Evolutionary conservation across 2,329 filamentous ascomycete species (phyloP), one percentile per base, ranked within the genome.

Genomic region (Ceratocystis diversiconidia): DNA sequence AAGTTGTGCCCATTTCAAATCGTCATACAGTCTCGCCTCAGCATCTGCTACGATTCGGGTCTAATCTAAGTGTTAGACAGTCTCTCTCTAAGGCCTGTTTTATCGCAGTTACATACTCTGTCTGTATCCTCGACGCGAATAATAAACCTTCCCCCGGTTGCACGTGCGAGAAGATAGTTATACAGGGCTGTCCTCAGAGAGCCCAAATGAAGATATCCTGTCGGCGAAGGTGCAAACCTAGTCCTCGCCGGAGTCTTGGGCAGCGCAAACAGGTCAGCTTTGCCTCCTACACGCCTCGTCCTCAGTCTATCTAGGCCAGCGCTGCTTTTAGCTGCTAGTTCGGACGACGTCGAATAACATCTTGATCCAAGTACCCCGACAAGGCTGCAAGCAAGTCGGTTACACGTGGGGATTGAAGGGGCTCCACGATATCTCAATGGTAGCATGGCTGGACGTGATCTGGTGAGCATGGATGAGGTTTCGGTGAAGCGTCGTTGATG

Each of bases 61-160:
- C 89, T 94, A 67, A n/a, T 32, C 12, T 30, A 25, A 52, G 28
- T 17, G 41, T 69, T 64, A 68, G 63, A 41, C 28, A 41, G 46
- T 8, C 36, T 22, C 46, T 64, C 19, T 43, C 36, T 12, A 41
- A 63, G 68, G 64, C 71, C 57, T 41, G 52, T 3, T 59, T 65
- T 50, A 68, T 69, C 63, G 64, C 10, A 48, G 48, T 25, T 3
- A 65, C 80, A 70, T 75, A 91, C 89, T 80, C 90, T 89, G 75
- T 97, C 94, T 3, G 94, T 99, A 74, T 99, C 94, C 77, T 99
- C 94, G 69, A 99, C 85, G 8, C 94, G 85, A 62, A 99, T 77
- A 10, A 99, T 76, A 71, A 99, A 99, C 73, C 95, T 88, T 5
- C 94, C 94, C 3, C 88, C 86, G 0, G 94, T 96, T 2, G 87